Conservation (phyloP, 2,329 filamentous ascomycete species). For the Torrubiella hemipterigena region DNA sequence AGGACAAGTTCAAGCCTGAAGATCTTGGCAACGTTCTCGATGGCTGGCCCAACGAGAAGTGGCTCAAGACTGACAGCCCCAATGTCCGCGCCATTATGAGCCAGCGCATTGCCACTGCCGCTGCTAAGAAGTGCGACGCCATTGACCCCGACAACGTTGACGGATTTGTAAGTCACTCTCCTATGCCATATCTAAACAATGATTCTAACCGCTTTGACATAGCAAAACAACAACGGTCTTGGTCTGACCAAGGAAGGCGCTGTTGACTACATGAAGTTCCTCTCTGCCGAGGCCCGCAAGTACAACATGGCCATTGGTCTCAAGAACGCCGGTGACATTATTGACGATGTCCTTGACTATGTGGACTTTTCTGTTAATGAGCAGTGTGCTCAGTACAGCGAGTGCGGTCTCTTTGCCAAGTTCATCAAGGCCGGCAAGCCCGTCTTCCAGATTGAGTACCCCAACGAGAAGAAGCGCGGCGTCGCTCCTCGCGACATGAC, state of each 20-base stretch:
- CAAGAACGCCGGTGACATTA: constrained; percentile 55
- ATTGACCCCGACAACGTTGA: constrained; percentile 63
- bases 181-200: background rate
- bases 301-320: constrained; percentile 50
- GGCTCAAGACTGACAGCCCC: constrained; percentile 47
- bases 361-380: constrained; percentile 60
- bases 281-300: constrained; percentile 39
- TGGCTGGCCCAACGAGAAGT: constrained; percentile 55
- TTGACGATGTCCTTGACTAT: constrained; percentile 29
- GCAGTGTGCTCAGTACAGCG: constrained; percentile 48
- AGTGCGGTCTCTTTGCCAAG: constrained; percentile 43
- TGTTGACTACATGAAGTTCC: constrained; percentile 45
- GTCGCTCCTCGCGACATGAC: constrained; percentile 28
- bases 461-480: constrained; percentile 27
- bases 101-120: constrained; percentile 44
- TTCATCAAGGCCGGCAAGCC: constrained; percentile 52
- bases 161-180: constrained; percentile 35
- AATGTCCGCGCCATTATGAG: constrained; percentile 54
- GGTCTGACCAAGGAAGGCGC: constrained; percentile 43
- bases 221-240: constrained; percentile 48
- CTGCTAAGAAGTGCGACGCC: constrained; percentile 51
- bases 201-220: background rate
- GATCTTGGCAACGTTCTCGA: constrained; percentile 47
- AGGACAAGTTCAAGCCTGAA: constrained; percentile 34
- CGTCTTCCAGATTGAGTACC: constrained; percentile 64